Evolutionary conservation across 164 flowering plant genomes (phyloP), one percentile per base, ranked within the genome.

Genomic region (Magnolia changhungtana): DNA sequence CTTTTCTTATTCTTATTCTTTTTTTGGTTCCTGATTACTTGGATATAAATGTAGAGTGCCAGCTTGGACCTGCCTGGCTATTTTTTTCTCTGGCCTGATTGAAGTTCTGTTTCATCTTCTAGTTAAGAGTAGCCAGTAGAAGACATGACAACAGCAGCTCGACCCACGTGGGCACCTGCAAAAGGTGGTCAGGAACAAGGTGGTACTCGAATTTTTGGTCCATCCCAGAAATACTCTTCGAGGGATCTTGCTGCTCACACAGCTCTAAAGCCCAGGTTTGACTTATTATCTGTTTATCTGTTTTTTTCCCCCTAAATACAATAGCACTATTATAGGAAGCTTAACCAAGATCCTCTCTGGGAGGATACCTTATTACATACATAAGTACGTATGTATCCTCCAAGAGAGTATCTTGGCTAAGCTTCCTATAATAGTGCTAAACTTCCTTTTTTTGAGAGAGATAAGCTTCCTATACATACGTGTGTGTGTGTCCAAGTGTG

Each of bases 111-210:
- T 55, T 55, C 61, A 55, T 55, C 61, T 11, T 55, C 61, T 55
- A 55, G 24, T 52, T 4, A 68, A 78, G 45, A 45, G 55, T 78
- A 68, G 70, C 27, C 51, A 70, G 72, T 51, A 79, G 69, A 75
- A 69, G 67, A 63, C 8, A 95, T 95, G 98, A 95, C 98, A 51
- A 95, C 98, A 7, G 98, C 98, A 18, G 98, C 98, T 63, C 80
- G 98, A 83, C 98, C 98, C 2, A 95, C 98, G 6, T 95, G 98
- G 98, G 98, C 97, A 58, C 98, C 98, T 37, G 98, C 98, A 7
- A 95, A 95, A 83, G 98, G 98, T 80, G 98, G 98, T 2, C 87
- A 95, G 45, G 98, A 95, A 74, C 98, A 93, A 84, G 98, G 98
- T 19, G 98, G 98, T 45, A 82, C 97, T 71, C 83, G 98, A 68